Conservation (phyloP, 345 rosid species). For the Firmiana major region DNA sequence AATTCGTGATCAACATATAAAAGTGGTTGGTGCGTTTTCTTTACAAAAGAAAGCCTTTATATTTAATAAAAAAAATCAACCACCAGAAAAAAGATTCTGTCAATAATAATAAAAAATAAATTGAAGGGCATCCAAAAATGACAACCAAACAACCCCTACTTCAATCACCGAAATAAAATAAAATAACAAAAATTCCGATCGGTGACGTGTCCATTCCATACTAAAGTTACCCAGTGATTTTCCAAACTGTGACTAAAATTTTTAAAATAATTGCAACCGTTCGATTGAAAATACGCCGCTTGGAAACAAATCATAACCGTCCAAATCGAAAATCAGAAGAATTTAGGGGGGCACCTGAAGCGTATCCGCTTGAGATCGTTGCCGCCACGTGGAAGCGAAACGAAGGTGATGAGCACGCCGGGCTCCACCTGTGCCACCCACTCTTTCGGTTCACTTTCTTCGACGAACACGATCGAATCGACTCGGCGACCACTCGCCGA, state of each 20-base stretch:
- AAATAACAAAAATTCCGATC: not conserved
- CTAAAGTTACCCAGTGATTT: not conserved
- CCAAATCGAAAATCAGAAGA: not conserved
- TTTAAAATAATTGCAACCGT: slow-evolving; percentile 19
- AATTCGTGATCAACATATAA: too few species aligned
- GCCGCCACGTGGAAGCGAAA: slow-evolving; percentile 89
- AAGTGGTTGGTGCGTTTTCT: too few species aligned
- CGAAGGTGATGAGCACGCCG: slow-evolving; percentile 85
- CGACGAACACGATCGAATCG: slow-evolving; percentile 65
- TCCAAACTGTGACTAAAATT: not conserved
- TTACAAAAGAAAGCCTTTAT: too few species aligned
- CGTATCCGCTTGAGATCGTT: slow-evolving; percentile 92
- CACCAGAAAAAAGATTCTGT: not conserved
- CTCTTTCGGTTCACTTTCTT: slow-evolving; percentile 82
- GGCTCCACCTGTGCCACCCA: slow-evolving; percentile 99
- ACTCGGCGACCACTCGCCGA: slow-evolving; percentile 56
- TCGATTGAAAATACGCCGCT: slow-evolving; percentile 23
- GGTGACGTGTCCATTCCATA: too few species aligned
- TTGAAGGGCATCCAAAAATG: too few species aligned
- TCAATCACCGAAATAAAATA: not conserved
- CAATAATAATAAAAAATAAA: too few species aligned
- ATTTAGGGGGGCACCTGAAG: slow-evolving; percentile 54
- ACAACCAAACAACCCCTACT: not conserved
- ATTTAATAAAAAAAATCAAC: too few species aligned
- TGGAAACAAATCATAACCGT: slow-evolving; percentile 21